Evolutionary conservation across 1,284 basidiomycete genomes (phyloP), one percentile per base, ranked within the genome.

Genomic region (Heterobasidion occidentale): DNA sequence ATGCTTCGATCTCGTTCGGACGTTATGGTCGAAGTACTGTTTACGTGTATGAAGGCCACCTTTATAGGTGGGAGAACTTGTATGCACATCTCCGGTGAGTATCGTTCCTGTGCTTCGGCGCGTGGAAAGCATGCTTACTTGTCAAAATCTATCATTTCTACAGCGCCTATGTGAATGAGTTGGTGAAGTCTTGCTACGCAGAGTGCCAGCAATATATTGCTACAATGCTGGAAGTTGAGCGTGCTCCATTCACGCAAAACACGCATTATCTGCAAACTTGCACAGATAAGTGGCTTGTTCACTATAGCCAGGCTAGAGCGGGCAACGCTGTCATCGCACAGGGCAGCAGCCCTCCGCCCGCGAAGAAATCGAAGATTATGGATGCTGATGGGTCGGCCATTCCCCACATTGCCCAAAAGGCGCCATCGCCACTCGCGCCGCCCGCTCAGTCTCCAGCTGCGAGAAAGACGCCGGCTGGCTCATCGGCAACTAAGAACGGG

Each of bases 161-260:
- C 27, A 27, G 27, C 27, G 27, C 27, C 27, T 27, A 27, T 27
- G n/a, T 42, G 11, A 42, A 11, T 12, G 61, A 67, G 9, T 60
- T 72, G 9, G 59, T 72, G 9, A 53, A 63, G 3, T 55, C 60
- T 2, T 66, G 68, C 45, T 54, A 58, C n/a, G 51, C 49, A 3
- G 52, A 36, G 2, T 71, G 68, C 54, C 49, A 57, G 14, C 44
- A 55, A 5, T 61, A 63, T 27, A 60, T 77, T 15, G 55, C 61
- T 15, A 64, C 66, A n/a, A 56, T 67, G 11, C 59, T 75, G 8
- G 61, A 70, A 33, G 61, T 67, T 20, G 75, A 77, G 56, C 33
- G 50, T 2, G 64, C 63, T 1, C 74, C 74, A 0, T 74, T 61
- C 58, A 77, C 75, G 9, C 75, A 71, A 56, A 77, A 77, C 58